Percentiles rank a stretch among this genome's conserved stretches.
These are phyloP conservation scores for Diaporthe ilicicola DNA, from an alignment of 2,329 filamentous ascomycete species.

Conservation along the genomic window DNA sequence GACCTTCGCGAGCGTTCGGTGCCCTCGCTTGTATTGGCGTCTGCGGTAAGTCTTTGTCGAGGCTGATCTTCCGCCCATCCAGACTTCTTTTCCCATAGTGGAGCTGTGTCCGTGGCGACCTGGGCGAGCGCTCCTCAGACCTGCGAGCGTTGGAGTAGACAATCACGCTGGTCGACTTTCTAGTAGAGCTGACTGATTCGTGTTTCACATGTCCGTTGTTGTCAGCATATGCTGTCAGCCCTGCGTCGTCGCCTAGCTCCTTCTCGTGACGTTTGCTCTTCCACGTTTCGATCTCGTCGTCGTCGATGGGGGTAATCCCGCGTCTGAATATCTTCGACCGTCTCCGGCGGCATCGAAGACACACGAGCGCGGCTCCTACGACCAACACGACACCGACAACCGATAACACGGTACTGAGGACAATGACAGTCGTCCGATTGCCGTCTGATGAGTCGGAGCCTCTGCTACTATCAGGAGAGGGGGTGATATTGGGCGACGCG, in stretches of 20 bases:
- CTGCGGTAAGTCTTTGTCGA: constrained; percentile 53
- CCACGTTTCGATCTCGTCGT: constrained; percentile 74
- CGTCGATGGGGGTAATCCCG: constrained; percentile 68
- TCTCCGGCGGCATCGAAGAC: constrained; percentile 49
- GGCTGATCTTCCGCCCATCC: constrained; percentile 50
- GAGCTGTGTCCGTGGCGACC: constrained; percentile 37
- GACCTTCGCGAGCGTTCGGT: constrained; percentile 68
- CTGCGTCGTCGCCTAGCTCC: constrained; percentile 66
- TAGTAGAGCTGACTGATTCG: constrained; percentile 46
- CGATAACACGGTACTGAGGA: constrained; percentile 58
- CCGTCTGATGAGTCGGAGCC: background rate
- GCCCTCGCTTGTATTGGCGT: constrained; percentile 65
- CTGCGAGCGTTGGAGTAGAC: constrained; percentile 54
- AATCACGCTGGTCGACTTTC: constrained; percentile 62
- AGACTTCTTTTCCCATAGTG: constrained; percentile 40
- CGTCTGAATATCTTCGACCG: constrained; percentile 56
- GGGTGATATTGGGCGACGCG: background rate
- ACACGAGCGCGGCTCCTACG: constrained; percentile 47
- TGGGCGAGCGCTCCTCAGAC: constrained; percentile 43
- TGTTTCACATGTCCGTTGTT: constrained; percentile 44
- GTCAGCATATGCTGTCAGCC: constrained; percentile 50
- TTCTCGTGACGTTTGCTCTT: constrained; percentile 52
- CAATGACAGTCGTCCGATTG: constrained; percentile 56
- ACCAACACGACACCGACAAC: constrained; percentile 54
- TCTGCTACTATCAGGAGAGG: background rate